Evolutionary conservation across 345 rosid genomes (phyloP).

Genomic region (Brassica cretica): DNA sequence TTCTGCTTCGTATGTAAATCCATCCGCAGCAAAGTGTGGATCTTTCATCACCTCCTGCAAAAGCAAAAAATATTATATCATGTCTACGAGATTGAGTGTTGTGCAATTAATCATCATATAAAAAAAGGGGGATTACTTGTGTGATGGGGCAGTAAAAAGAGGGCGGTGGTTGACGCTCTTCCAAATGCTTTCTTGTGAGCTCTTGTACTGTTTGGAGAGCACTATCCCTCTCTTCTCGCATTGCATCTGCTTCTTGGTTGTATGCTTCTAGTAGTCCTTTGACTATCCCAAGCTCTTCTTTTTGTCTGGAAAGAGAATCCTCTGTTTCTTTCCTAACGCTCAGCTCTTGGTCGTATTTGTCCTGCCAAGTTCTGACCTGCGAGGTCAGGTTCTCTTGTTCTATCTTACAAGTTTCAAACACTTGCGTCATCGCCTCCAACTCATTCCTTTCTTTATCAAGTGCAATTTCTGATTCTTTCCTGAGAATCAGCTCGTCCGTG

Average conservation of each 20-base stretch:
- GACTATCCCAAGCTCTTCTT: conserved; percentile 15
- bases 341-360: conserved; percentile 1
- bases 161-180: conserved; percentile 31
- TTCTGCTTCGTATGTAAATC: conserved; percentile 64
- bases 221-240: conserved; percentile 40
- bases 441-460: background rate
- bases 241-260: conserved; percentile 36
- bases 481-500: conserved; percentile 12
- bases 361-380: conserved; percentile 22
- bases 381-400: conserved; percentile 17
- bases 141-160: conserved; percentile 46
- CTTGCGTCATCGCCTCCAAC: conserved; percentile 1
- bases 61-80: background rate
- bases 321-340: conserved; percentile 32
- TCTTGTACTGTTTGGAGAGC: conserved; percentile 37
- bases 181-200: conserved; percentile 27
- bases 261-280: background rate
- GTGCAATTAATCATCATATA: background rate
- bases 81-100: background rate
- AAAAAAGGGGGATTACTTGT: conserved; percentile 26
- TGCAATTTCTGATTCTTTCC: conserved; percentile 2
- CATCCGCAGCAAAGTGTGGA: conserved; percentile 72
- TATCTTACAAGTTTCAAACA: background rate
- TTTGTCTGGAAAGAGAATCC: conserved; percentile 3
- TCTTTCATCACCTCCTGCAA: conserved; percentile 51